Evolutionary conservation across 163 green algal species (phyloP), one percentile per base, ranked within the genome.

Genomic region (Chlamydomonas reinhardtii): DNA sequence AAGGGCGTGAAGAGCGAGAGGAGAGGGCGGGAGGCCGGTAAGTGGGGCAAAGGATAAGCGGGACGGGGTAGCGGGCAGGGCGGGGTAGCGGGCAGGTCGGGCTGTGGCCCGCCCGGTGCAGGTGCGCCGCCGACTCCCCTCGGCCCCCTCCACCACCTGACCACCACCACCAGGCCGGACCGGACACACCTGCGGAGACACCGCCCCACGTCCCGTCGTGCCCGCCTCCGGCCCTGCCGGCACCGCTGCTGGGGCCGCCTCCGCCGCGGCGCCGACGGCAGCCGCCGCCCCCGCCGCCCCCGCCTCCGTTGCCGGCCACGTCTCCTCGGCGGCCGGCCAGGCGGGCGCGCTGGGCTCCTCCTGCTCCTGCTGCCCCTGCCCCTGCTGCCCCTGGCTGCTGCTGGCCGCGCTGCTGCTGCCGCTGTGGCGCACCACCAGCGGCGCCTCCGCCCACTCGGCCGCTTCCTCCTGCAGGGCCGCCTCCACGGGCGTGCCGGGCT

Each of bases 401-500:
- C 69, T 35, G 32, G 5, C 32, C 3, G 20, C 31, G 39, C 32
- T 19, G 12, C 69, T 16, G 25, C 69, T 19, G 48, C 48, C 39
- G 48, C 48, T 56, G 48, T 56, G 48, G 12, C 11, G 43, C 6
- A 56, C 48, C 6, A 14, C 48, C 48, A 56, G 14, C 48, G 48
- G 48, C 48, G 48, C 69, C 29, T 22, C 69, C 15, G 69, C 69
- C 69, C 71, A 76, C 37, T 61, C 71, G 29, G 37, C 37, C 71
- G 71, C 71, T 39, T 76, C 71, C 37, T 76, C 71, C 48, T 20
- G 43, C 73, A 78, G 73, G 14, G 29, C 43, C 27, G 43, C 73
- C 14, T n/a, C 48, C 34, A 19, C 48, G 5, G 5, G 5, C 39
- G 5, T 8, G 39, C 5, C 39, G 8, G 5, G 5, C 39, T 5